phyloP scores from a whole-genome alignment of 345 rosid species.

The Aurinia saxatilis region DNA sequence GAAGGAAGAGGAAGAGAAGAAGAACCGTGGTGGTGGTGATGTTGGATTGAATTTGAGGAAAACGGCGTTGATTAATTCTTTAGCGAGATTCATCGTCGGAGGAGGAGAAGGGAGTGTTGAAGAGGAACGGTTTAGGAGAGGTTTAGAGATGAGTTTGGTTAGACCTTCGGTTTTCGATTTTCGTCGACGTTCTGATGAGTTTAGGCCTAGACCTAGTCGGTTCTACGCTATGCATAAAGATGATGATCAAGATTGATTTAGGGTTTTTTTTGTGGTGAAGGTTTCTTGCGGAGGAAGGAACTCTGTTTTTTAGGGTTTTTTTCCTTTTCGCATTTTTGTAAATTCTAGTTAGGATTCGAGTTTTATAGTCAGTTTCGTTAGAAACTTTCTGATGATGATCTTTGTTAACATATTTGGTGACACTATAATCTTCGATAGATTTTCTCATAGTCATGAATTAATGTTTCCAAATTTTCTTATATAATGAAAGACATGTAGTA shows the following conservation, averaged over 20 bases:
- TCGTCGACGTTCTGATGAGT: conserved; percentile 42
- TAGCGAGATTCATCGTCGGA: conserved; percentile 60
- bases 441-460: no score
- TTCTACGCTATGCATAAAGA: conserved; percentile 44
- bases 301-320: neutral
- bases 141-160: conserved; percentile 38
- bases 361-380: neutral
- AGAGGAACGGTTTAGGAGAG: conserved; percentile 54
- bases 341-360: neutral
- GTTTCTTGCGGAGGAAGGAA: conserved; percentile 17
- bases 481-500: no score
- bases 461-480: no score
- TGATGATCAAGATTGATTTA: conserved; percentile 31
- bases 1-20: neutral
- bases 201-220: conserved; percentile 71
- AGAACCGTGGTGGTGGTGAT: neutral
- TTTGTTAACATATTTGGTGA: no score
- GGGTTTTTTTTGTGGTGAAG: neutral
- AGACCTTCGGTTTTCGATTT: conserved; percentile 50
- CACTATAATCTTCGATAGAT: no score
- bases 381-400: no score
- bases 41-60: conserved; percentile 28
- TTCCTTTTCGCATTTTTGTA: conserved; percentile 2
- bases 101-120: conserved; percentile 73
- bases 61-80: conserved; percentile 72